Evolutionary conservation across 768 basidiomycete genomes (phyloP).

Genomic region (Termitomyces bulborhizus): DNA sequence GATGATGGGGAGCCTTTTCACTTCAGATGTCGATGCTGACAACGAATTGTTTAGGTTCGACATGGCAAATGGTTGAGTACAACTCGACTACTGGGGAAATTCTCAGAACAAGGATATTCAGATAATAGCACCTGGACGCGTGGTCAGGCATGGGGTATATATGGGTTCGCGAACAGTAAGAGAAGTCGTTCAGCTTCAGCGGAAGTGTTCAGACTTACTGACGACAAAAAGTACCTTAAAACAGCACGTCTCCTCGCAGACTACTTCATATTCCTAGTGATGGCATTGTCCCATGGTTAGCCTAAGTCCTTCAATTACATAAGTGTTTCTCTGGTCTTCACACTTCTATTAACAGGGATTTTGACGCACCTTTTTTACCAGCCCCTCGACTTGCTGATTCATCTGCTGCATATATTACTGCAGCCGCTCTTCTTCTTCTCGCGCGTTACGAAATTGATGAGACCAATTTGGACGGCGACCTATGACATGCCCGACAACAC

Average conservation of each 20-base stretch:
- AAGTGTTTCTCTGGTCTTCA: not conserved
- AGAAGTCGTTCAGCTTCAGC: constrained; percentile 2
- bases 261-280: constrained; percentile 56
- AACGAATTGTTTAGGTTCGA: constrained; percentile 28
- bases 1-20: constrained; percentile 37
- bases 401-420: constrained; percentile 61
- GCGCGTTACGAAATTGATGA: constrained; percentile 33
- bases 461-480: constrained; percentile 29
- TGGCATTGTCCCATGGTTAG: constrained; percentile 65
- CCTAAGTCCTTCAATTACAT: not conserved
- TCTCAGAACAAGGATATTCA: constrained; percentile 56
- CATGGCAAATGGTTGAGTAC: constrained; percentile 64
- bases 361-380: constrained; percentile 56
- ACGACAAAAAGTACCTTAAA: constrained; percentile 43
- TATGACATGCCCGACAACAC: not conserved
- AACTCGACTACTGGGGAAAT: constrained; percentile 59
- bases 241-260: constrained; percentile 53
- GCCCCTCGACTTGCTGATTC: constrained; percentile 57
- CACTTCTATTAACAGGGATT: constrained; percentile 46
- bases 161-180: constrained; percentile 65
- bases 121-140: constrained; percentile 68
- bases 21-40: not conserved
- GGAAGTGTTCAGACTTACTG: constrained; percentile 56
- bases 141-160: constrained; percentile 68
- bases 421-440: constrained; percentile 53